These are phyloP conservation scores for Myotisia sp. DNA, from an alignment of 2,329 filamentous ascomycete genomes.

Conservation along the genomic window DNA sequence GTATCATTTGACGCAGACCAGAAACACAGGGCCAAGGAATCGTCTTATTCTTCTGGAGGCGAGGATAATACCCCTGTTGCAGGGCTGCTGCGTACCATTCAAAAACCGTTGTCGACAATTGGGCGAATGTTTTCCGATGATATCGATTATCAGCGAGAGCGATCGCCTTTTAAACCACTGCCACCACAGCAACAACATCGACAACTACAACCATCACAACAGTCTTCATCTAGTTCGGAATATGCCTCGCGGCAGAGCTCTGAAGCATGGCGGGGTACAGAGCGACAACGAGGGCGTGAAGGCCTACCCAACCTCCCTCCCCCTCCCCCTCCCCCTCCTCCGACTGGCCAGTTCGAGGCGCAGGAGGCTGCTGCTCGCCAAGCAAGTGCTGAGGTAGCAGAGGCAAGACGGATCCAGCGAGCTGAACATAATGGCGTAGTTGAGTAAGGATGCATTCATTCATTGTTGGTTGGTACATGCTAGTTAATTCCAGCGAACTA, in stretches of 20 bases:
- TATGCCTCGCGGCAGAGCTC: slow-evolving; percentile 7
- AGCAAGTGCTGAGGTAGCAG: slow-evolving; percentile 75
- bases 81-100: slow-evolving; percentile 76
- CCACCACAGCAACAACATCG: too few relatives aligned
- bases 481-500: not conserved
- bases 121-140: slow-evolving; percentile 86
- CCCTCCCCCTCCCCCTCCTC: slow-evolving; percentile 16
- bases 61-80: slow-evolving; percentile 72
- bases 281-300: slow-evolving; percentile 15
- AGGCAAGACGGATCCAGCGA: slow-evolving; percentile 67
- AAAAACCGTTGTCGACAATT: slow-evolving; percentile 78
- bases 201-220: too few relatives aligned
- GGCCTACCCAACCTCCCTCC: slow-evolving; percentile 13
- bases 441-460: slow-evolving; percentile 40
- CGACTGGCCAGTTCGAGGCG: slow-evolving; percentile 42
- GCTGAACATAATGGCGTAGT: slow-evolving; percentile 84
- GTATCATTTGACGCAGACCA: slow-evolving; percentile 48
- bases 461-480: not conserved
- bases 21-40: slow-evolving; percentile 27
- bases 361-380: slow-evolving; percentile 83
- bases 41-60: slow-evolving; percentile 30
- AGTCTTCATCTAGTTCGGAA: slow-evolving; percentile 2
- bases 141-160: slow-evolving; percentile 25
- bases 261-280: slow-evolving; percentile 16
- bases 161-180: slow-evolving; percentile 31